Evolutionary conservation across 2,329 filamentous ascomycete genomes (phyloP).

Genomic region (Penicillium sumatraense): DNA sequence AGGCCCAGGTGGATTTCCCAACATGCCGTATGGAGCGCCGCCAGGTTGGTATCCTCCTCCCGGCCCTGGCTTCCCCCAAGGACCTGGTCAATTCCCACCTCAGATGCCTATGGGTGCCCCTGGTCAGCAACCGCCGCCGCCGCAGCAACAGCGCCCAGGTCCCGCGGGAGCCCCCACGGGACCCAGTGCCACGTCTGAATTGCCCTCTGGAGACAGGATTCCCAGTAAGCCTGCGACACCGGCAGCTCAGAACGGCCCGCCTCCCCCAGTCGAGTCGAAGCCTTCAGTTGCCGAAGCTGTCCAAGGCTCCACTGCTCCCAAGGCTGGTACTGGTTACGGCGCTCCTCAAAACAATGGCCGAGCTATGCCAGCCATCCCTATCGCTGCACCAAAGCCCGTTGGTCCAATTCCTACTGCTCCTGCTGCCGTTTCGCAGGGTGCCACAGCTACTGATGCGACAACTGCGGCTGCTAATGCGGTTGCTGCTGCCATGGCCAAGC

Average conservation of each 20-base stretch:
- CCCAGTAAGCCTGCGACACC: constrained; percentile 43
- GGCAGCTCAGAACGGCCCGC: constrained; percentile 37
- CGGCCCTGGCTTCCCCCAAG: constrained; percentile 74
- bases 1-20: constrained; percentile 62
- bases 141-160: constrained; percentile 44
- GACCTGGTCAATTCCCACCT: constrained; percentile 68
- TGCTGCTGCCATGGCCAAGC: constrained; percentile 56
- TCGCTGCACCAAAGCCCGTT: constrained; percentile 40
- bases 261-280: constrained; percentile 45
- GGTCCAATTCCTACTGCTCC: constrained; percentile 30
- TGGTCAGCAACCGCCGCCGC: constrained; percentile 46
- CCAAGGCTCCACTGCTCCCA: constrained; percentile 31
- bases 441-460: constrained; percentile 50
- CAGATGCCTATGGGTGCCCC: constrained; percentile 62
- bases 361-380: constrained; percentile 53
- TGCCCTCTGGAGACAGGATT: constrained; percentile 46
- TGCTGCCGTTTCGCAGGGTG: constrained; percentile 32
- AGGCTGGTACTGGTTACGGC: constrained; percentile 24
- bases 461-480: constrained; percentile 56
- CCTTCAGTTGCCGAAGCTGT: constrained; percentile 43
- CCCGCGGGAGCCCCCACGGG: constrained; percentile 33
- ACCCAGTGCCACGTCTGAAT: constrained; percentile 48
- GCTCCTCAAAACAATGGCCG: constrained; percentile 45
- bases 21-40: constrained; percentile 77
- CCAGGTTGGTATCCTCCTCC: constrained; percentile 77